Conservation (phyloP, 371 early-diverging fungal species). For the Blastocladiella emersonii region DNA sequence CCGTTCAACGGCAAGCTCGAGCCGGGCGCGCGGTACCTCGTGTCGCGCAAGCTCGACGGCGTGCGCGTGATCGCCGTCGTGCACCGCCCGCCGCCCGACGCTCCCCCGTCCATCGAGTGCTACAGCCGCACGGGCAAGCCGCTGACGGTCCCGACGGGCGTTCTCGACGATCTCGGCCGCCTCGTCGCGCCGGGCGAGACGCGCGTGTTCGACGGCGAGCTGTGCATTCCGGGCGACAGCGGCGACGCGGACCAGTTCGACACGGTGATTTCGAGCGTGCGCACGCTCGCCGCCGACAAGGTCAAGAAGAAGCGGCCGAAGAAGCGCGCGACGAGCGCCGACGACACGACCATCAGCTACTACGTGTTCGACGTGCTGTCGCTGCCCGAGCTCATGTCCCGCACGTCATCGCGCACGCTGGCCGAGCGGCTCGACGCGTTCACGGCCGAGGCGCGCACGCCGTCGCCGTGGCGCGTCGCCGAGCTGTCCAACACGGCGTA, state of each 20-base stretch:
- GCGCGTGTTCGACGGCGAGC: slow-evolving; percentile 40
- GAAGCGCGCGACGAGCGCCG: not conserved
- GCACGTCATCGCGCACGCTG: slow-evolving; percentile 15
- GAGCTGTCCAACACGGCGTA: too few relatives aligned
- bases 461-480: too few relatives aligned
- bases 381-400: slow-evolving; percentile 18
- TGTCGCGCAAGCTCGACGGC: slow-evolving; percentile 43
- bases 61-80: slow-evolving; percentile 35
- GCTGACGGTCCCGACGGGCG: slow-evolving; percentile 21
- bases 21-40: slow-evolving; percentile 22
- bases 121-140: slow-evolving; percentile 32
- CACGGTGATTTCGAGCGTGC: slow-evolving; percentile 12
- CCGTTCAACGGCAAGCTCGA: not conserved
- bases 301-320: too few relatives aligned
- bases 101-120: slow-evolving; percentile 16
- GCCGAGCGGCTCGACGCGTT: slow-evolving; percentile 23
- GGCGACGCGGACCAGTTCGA: slow-evolving; percentile 11
- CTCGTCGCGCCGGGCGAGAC: slow-evolving; percentile 6
- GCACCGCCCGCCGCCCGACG: not conserved
- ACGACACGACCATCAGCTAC: slow-evolving; percentile 24
- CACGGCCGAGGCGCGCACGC: slow-evolving; percentile 9
- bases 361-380: slow-evolving; percentile 39
- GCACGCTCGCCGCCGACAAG: too few relatives aligned
- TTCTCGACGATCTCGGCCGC: slow-evolving; percentile 17
- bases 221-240: slow-evolving; percentile 31